Base-by-base conservation (phyloP, 2,329 filamentous ascomycete genomes). In the Claviceps arundinis region DNA sequence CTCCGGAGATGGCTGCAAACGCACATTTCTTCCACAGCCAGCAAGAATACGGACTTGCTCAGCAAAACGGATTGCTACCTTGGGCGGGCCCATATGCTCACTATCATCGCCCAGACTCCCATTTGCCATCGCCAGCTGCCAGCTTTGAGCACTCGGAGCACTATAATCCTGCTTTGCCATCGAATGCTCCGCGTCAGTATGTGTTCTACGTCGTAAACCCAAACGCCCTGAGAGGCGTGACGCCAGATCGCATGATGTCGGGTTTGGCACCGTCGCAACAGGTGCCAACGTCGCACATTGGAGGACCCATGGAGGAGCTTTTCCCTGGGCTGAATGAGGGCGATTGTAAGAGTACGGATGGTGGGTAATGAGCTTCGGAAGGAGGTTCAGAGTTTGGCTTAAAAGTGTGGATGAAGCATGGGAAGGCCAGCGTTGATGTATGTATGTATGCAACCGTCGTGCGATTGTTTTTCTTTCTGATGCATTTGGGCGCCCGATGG, bases 291-390 rank as follows among this genome's bases (percentile, higher is more conserved):
- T 38, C 50, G 16, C 50, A 47, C n/a, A 41, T 51, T 14, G 50
- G 43, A 17, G 50, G 26, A 16, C 50, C 50, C 34, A 47, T 51
- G n/a, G 50, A 51, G 37, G 43, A 51, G 44, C 50, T 51, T n/a
- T 51, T 47, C 14, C 50, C 44, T 8, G 50, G 50, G 11, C 37
- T 51, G 24, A 17, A 41, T 22, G 50, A 51, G 17, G 50, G 22
- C 17, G 44, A 47, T 14, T 24, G 11, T 5, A 42, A 42, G 17
- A 24, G 41, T 37, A 37, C 43, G n/a, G 26, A 47, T 38, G 34
- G n/a, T 42, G 37, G 34, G 11, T 46, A 19, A 46, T 19, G n/a
- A 14, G 17, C 30, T 34, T 34, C 30, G 30, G 30, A 34, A 34
- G 9, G 3, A 1, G 30, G 8, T 34, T 11, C 30, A 34, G 8